A percentile compares a stretch with the other conserved stretches of the same genome.
Evolutionary conservation across 805 yeast species (phyloP).

Genomic region (Teunomyces cretensis): DNA sequence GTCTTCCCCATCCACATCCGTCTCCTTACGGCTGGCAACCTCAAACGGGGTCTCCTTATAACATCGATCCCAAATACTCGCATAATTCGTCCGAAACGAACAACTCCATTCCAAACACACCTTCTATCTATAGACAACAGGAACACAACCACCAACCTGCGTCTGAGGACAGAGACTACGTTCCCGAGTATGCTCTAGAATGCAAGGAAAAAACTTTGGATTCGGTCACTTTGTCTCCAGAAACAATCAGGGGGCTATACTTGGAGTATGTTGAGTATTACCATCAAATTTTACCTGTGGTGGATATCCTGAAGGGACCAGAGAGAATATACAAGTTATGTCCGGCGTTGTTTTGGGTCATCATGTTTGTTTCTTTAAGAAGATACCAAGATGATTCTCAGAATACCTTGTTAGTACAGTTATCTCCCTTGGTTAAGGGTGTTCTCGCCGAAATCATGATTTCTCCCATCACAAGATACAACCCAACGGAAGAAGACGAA

Average conservation of each 20-base stretch:
- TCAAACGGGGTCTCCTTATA: background rate
- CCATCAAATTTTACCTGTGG: slow-evolving; percentile 85
- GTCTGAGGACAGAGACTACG: background rate
- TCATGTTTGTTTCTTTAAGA: slow-evolving; percentile 80
- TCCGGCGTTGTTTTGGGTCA: slow-evolving; percentile 92
- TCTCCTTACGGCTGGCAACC: background rate
- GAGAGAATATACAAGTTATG: slow-evolving; percentile 76
- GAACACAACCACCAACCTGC: slow-evolving; percentile 1
- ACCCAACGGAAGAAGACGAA: slow-evolving; percentile 75
- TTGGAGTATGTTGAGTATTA: slow-evolving; percentile 72
- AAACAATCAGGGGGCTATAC: slow-evolving; percentile 61
- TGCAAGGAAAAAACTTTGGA: slow-evolving; percentile 76
- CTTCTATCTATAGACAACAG: slow-evolving; percentile 18
- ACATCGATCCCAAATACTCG: slow-evolving; percentile 5
- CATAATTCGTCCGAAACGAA: slow-evolving; percentile 21
- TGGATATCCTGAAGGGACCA: slow-evolving; percentile 78
- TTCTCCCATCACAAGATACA: slow-evolving; percentile 82
- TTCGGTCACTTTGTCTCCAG: slow-evolving; percentile 58
- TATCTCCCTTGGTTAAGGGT: slow-evolving; percentile 71
- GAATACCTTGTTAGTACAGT: slow-evolving; percentile 49
- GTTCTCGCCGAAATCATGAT: slow-evolving; percentile 85
- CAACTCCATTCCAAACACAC: slow-evolving; percentile 29
- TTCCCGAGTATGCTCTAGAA: slow-evolving; percentile 36
- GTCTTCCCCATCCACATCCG: background rate
- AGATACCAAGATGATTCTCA: slow-evolving; percentile 29